Base-by-base conservation (phyloP, 768 basidiomycete genomes). In the Serendipita indica region DNA sequence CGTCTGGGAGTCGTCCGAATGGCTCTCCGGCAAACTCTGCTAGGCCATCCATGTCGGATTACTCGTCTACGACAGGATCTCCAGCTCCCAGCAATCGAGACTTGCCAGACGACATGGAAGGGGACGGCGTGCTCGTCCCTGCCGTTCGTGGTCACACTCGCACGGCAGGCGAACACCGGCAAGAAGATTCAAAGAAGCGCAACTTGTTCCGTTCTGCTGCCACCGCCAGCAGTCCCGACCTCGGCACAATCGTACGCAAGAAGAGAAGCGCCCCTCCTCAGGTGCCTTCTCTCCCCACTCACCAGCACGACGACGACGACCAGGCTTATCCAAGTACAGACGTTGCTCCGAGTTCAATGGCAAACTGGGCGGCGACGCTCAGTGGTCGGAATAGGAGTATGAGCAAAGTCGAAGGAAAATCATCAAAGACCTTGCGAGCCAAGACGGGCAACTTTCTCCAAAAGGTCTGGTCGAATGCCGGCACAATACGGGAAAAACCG, bases 191-290 rank as follows among this genome's bases (percentile, higher is more conserved):
- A 5, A 86, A 86, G 68, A 79, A 89, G 43, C 79, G 89, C 54
- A 88, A 86, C 62, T 80, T 96, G 73, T 92, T 91, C 68, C 77
- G 92, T 60, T 84, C 87, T 18, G 77, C 86, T 10, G 49, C 20
- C 4, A 93, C 89, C 5, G 86, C 90, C 33, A 89, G 86, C 64
- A 90, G 86, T 67, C 93, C 92, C 27, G 92, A 97, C 70, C 75
- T 96, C 20, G 89, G 89, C 3, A 91, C 89, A 7, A 75, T 96
- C 57, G 69, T 92, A 57, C 77, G 84, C 62, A 92, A 91, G 71
- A 89, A 83, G 70, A 84, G 65, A 73, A 80, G 80, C 18, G 77
- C 73, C 0, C 71, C 73, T 37, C 65, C 77, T 22, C 67, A 69
- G 13, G 56, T 68, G 60, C 75, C 35, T 69, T 66, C 10, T 72